These are phyloP conservation scores for Huntiella moniliformis DNA, from an alignment of 2,329 filamentous ascomycete species.

Conservation along the genomic window DNA sequence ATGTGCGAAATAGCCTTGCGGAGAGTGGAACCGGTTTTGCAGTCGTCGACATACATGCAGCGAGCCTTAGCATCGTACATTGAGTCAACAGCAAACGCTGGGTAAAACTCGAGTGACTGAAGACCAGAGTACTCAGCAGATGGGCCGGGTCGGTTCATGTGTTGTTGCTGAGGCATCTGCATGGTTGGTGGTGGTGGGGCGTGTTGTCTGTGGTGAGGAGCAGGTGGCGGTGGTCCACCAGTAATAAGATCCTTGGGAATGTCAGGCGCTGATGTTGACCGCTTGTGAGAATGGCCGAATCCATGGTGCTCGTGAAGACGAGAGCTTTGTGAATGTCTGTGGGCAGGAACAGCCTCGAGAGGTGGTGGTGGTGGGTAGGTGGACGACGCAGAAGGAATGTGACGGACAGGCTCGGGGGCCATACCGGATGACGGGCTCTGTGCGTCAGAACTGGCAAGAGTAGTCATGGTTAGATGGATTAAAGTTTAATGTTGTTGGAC, in stretches of 20 bases:
- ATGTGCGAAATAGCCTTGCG: slow-evolving; percentile 67
- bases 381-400: neutral
- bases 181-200: neutral
- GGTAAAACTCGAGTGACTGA: slow-evolving; percentile 10
- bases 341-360: neutral
- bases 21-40: slow-evolving; percentile 39
- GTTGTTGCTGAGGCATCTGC: slow-evolving; percentile 1
- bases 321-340: slow-evolving; percentile 6
- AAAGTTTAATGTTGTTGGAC: too few relatives aligned
- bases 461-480: slow-evolving; percentile 3
- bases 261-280: slow-evolving; percentile 10
- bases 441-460: slow-evolving; percentile 7
- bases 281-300: slow-evolving; percentile 10
- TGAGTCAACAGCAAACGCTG: slow-evolving; percentile 10
- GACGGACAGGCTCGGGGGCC: slow-evolving; percentile 4
- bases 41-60: slow-evolving; percentile 20
- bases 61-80: slow-evolving; percentile 11
- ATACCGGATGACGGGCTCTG: slow-evolving; percentile 4
- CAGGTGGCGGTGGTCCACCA: neutral
- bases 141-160: neutral
- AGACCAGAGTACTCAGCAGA: slow-evolving; percentile 7
- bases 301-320: slow-evolving; percentile 5
- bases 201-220: neutral
- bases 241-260: slow-evolving; percentile 10
- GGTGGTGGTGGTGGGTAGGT: slow-evolving; percentile 1